Conservation (phyloP, 805 yeast genomes). For the Metschnikowia borealis region DNA sequence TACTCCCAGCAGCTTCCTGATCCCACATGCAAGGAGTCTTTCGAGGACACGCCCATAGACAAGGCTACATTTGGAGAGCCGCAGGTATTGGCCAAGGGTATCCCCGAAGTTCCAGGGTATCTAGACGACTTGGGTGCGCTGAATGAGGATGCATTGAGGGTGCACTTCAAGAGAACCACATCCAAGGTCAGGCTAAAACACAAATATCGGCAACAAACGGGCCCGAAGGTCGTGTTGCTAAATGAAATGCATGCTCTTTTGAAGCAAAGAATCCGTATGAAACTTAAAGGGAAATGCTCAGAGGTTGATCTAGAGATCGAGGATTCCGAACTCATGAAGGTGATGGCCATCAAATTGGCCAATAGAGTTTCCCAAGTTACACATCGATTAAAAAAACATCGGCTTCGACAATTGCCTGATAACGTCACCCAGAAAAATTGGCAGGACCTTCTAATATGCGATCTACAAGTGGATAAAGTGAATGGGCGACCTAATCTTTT, state of each 20-base stretch:
- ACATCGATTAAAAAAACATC: neutral
- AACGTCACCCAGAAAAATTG: slow-evolving; percentile 5
- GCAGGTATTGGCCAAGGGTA: neutral
- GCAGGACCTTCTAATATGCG: slow-evolving; percentile 16
- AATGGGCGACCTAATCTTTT: slow-evolving; percentile 4
- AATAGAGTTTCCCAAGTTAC: slow-evolving; percentile 8
- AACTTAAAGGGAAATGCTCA: neutral
- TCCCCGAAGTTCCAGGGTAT: neutral
- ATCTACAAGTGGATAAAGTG: slow-evolving; percentile 3
- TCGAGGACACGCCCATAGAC: slow-evolving; percentile 9
- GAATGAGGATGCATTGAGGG: neutral
- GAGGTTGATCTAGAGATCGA: neutral
- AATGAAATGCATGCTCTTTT: slow-evolving; percentile 16
- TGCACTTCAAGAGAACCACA: neutral
- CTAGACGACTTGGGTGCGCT: neutral
- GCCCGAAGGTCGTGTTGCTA: slow-evolving; percentile 11
- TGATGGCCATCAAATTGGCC: slow-evolving; percentile 14
- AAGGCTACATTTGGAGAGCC: neutral
- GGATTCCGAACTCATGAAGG: slow-evolving; percentile 7
- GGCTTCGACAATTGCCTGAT: neutral
- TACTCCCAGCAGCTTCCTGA: slow-evolving; percentile 3
- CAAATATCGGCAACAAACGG: slow-evolving; percentile 3
- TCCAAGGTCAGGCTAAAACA: slow-evolving; percentile 1
- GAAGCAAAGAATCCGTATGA: slow-evolving; percentile 5
- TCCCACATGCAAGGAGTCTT: slow-evolving; percentile 8